Conservation (phyloP, 305 asterid genomes). For the Rubia tinctorum region DNA sequence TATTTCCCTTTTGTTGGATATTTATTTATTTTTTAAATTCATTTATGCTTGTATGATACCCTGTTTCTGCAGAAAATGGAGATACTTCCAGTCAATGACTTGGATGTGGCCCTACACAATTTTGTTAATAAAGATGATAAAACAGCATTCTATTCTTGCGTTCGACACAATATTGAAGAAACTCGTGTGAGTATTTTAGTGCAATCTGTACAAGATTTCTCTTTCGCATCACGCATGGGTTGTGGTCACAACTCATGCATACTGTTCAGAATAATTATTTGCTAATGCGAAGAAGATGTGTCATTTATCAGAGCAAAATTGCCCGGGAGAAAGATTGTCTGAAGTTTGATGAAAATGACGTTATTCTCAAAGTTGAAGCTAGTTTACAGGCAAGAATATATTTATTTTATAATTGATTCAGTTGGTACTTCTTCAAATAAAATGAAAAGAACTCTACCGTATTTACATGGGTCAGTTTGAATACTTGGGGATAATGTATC, state of each 20-base stretch:
- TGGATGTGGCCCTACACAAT: constrained; percentile 91
- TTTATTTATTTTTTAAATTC: background rate
- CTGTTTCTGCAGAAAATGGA: constrained; percentile 77
- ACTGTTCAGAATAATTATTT: constrained; percentile 4
- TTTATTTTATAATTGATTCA: background rate
- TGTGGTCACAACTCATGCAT: background rate
- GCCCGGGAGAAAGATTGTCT: constrained; percentile 54
- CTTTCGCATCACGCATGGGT: constrained; percentile 1
- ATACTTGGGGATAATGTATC: constrained; percentile 1
- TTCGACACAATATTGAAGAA: constrained; percentile 88
- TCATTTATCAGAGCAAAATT: constrained; percentile 63
- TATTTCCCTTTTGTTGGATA: background rate
- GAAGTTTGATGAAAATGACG: constrained; percentile 70
- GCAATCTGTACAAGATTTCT: background rate
- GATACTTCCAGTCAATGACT: constrained; percentile 92
- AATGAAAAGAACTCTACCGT: background rate
- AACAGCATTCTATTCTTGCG: constrained; percentile 85
- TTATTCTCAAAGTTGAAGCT: constrained; percentile 90
- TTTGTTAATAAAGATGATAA: constrained; percentile 96
- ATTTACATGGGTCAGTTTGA: background rate
- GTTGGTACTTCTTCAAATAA: background rate
- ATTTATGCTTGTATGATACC: constrained; percentile 7
- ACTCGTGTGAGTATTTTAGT: constrained; percentile 70
- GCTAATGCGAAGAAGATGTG: constrained; percentile 17
- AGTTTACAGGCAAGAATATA: constrained; percentile 73